Evolutionary conservation across 208 protist species (phyloP), one percentile per base, ranked within the genome.

Genomic region (Acanthamoeba castellanii): DNA sequence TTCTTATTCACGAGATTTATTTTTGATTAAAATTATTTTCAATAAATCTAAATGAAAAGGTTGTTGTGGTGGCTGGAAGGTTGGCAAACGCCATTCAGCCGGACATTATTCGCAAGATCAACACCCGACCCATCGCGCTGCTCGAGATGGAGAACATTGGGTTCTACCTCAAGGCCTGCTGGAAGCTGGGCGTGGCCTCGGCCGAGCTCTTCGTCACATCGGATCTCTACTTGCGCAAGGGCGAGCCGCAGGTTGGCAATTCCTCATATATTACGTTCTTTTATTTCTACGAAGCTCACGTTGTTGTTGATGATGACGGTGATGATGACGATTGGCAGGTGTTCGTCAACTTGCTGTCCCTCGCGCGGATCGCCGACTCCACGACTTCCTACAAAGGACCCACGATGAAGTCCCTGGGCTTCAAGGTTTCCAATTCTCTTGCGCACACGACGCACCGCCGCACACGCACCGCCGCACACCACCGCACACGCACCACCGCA

Each of bases 151-250:
- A 96, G 22, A 96, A 96, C 59, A 95, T 96, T 6, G 82, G 82
- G n/a, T 55, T 95, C 27, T 96, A 96, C 42, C 34, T 96, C 11
- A 94, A 95, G n/a, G 95, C 95, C 34, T 96, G 95, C 47, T 96
- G 95, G 95, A 95, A 94, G 47, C 76, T 96, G 37, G 94, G 94
- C 37, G 61, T 96, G 14, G 52, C 90, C 42, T 92, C 89, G 3
- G 85, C 88, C 3, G 94, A 95, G 64, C 57, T 96, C 45, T 96
- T 96, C 18, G 88, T 95, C 1, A 70, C 91, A 0, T 92, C 70
- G 5, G 95, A 96, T 61, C 78, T 96, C 34, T 96, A 96, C 32
- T n/a, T 64, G 5, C 34, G 81, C 25, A 96, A 95, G 64, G 64
- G 85, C 85, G 85, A 76, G 25, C 64, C 59, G 1, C 85, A 92